Evolutionary conservation across 208 protist genomes (phyloP), one percentile per base, ranked within the genome.

Genomic region (Trypanosomatidae sp.): DNA sequence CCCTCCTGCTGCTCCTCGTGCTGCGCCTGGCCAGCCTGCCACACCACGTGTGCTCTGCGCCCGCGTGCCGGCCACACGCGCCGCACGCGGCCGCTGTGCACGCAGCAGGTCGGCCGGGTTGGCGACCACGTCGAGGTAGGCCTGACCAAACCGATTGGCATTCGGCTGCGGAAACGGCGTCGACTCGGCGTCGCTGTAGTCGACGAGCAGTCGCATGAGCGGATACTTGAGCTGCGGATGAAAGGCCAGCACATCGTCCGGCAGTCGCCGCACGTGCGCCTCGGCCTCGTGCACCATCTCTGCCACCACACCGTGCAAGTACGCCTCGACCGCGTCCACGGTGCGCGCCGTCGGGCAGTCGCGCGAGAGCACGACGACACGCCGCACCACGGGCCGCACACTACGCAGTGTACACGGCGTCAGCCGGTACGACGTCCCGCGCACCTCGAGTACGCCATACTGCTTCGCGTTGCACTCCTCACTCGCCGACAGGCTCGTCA

Each of bases 391-490:
- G 0, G 96, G 94, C 22, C 96, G 90, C 11, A 97, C 74, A 19
- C 81, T 96, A 22, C 80, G 71, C 16, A 98, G 69, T 28, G 58
- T 45, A 27, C 94, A 87, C 3, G 85, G 73, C 8, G 84, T 90
- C 8, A 98, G 55, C 3, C 88, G 58, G 56, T 93, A 95, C 13
- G 72, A 71, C 15, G 71, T 71, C 18, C 68, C 69, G 0, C 80
- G 66, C 6, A 95, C 64, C 59, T 95, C 83, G 16, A 97, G 53
- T 11, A 95, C 43, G 11, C 74, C 72, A 54, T 84, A 93, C 61
- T 98, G 91, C 56, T 98, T 98, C 16, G 83, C 76, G 54, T 94
- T 96, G 27, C 92, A 77, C 61, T 99, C 96, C 40, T 89, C 88
- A n/a, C n/a, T n/a, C 23, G 79, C 78, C 28, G 63, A 81, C 4